These are phyloP conservation scores for Westerdykella aurantiaca DNA, from an alignment of 2,329 filamentous ascomycete genomes.

Conservation along the genomic window DNA sequence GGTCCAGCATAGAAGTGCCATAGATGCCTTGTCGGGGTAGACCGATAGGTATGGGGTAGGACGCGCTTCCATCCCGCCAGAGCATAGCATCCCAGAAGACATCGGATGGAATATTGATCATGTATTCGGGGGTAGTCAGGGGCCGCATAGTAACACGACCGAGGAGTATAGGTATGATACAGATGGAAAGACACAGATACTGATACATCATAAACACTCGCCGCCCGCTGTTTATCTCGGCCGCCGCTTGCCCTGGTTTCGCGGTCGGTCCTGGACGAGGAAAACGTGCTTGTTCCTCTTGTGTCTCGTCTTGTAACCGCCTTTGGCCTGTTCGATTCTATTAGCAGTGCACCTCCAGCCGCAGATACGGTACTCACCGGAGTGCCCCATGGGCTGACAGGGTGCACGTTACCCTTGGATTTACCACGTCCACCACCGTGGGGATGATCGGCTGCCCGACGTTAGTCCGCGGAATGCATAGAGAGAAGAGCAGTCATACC, in stretches of 20 bases:
- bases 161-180: slow-evolving; percentile 15
- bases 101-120: no score
- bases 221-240: slow-evolving; percentile 20
- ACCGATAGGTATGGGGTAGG: no score
- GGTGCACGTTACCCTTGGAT: slow-evolving; percentile 95
- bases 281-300: slow-evolving; percentile 88
- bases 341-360: slow-evolving; percentile 17
- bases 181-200: slow-evolving; percentile 13
- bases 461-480: slow-evolving; percentile 10
- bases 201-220: background rate
- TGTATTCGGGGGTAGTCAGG: no score
- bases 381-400: slow-evolving; percentile 92
- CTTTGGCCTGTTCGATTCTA: slow-evolving; percentile 53
- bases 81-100: no score
- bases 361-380: slow-evolving; percentile 59
- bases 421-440: slow-evolving; percentile 99
- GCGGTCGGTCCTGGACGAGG: slow-evolving; percentile 73
- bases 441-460: slow-evolving; percentile 71
- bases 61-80: no score
- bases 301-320: slow-evolving; percentile 84
- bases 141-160: background rate
- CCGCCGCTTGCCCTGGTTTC: slow-evolving; percentile 85
- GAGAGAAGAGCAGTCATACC: slow-evolving; percentile 47
- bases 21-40: no score
- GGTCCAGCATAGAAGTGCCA: no score